phyloP scores from a whole-genome alignment of 140 eudicot genomes.

The Anethum foeniculum region DNA sequence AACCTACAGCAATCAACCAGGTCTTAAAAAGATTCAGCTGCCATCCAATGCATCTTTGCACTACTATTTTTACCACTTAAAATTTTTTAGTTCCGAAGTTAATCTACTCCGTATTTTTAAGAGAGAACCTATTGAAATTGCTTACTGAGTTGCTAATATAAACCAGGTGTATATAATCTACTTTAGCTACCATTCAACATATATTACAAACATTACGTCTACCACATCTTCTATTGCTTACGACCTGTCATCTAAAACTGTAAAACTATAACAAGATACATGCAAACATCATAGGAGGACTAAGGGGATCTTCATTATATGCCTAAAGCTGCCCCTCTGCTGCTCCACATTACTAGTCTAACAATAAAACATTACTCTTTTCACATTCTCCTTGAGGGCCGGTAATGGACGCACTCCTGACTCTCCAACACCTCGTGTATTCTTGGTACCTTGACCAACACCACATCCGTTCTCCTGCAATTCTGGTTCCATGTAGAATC shows the following conservation, averaged over 20 bases:
- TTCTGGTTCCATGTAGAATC: slow-evolving; percentile 77
- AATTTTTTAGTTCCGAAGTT: no score
- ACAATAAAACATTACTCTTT: slow-evolving; percentile 71
- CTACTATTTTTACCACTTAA: no score
- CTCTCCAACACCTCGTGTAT: slow-evolving; percentile 29
- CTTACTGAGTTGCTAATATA: not conserved
- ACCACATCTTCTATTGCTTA: not conserved
- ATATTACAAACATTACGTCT: not conserved
- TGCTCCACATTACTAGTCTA: slow-evolving; percentile 10
- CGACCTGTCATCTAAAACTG: not conserved
- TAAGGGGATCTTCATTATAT: not conserved
- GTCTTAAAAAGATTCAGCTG: no score
- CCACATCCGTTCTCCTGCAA: slow-evolving; percentile 28
- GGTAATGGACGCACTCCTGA: slow-evolving; percentile 53
- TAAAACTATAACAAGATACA: not conserved
- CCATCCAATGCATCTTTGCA: no score
- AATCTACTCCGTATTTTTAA: not conserved
- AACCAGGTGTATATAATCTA: slow-evolving; percentile 2
- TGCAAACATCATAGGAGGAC: not conserved
- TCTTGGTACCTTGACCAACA: slow-evolving; percentile 19
- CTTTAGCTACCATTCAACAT: not conserved
- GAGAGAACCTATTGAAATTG: not conserved
- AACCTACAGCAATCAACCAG: no score
- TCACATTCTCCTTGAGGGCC: slow-evolving; percentile 67
- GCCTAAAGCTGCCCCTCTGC: not conserved